Evolutionary conservation across 768 basidiomycete genomes (phyloP), one percentile per base, ranked within the genome.

Genomic region (Coprinopsis marcescibilis): DNA sequence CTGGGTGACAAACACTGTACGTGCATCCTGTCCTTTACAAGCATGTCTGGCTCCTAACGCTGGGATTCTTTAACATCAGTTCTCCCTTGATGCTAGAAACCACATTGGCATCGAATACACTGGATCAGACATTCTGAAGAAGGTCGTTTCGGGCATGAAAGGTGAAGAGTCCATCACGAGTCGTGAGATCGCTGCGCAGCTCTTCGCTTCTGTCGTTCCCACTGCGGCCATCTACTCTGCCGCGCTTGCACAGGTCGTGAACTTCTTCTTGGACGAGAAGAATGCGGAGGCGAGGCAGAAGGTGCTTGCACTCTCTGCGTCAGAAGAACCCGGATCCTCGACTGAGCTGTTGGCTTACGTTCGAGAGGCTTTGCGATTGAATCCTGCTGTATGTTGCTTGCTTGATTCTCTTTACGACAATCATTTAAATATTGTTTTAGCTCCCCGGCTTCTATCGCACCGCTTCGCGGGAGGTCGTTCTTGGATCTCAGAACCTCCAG

Each of bases 141-240:
- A 57, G 21, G 59, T 75, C 2, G 50, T 59, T 25, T 45, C 52
- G 14, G 40, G 47, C 0, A 48, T 60, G 10, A 52, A 55, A 36
- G 57, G 58, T 21, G 30, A 27, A 4, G 25, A 43, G 13, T 58
- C 43, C 4, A 39, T 38, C 27, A 45, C 49, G 49, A 26, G 55
- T 49, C 48, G 63, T 51, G 59, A 72, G 19, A 57, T 81, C n/a
- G 71, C 78, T 1, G 60, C 65, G n/a, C 65, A 67, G 21, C 62
- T 79, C 6, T 76, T 85, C 52, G 68, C 72, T 6, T 74, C 80
- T 38, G 58, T 71, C 13, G 70, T 83, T 11, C 78, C 80, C 4
- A 78, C 78, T 13, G 71, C 75, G 2, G 65, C 77, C 0, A 56
- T 76, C 4, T 83, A 77, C 64, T 78, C 80, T 1, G 69, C 78